phyloP scores from a whole-genome alignment of 306 rosid species.

The Phaseolus lunatus region DNA sequence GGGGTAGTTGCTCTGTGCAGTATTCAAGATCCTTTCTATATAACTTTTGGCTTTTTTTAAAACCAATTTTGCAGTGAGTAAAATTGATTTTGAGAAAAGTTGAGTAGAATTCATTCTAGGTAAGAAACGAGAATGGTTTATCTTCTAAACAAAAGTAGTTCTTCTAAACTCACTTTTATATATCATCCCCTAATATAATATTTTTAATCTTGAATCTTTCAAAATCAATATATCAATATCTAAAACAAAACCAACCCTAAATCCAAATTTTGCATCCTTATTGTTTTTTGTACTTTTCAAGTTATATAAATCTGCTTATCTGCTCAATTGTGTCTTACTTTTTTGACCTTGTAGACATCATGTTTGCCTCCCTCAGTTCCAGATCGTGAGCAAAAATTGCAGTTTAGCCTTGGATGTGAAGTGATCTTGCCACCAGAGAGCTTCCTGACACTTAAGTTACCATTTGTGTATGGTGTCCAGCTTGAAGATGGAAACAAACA shows the following conservation, averaged over 20 bases:
- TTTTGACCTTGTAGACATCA: constrained; percentile 66
- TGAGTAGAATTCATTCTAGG: not conserved
- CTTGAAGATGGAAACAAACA: constrained; percentile 71
- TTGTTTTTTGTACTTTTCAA: constrained; percentile 34
- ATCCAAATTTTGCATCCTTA: constrained; percentile 14
- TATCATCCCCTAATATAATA: not conserved
- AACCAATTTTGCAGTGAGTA: not conserved
- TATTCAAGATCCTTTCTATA: not conserved
- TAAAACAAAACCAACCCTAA: not conserved
- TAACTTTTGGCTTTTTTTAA: not conserved
- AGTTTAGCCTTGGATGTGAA: constrained; percentile 76
- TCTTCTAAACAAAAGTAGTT: not conserved
- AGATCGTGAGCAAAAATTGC: constrained; percentile 74
- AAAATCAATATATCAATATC: not conserved
- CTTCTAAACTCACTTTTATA: not conserved
- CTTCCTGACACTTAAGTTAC: constrained; percentile 83
- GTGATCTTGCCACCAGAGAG: constrained; percentile 91
- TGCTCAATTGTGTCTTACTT: not conserved
- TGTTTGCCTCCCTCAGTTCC: constrained; percentile 71
- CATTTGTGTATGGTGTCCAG: constrained; percentile 84
- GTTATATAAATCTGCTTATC: constrained; percentile 5
- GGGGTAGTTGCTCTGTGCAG: not conserved
- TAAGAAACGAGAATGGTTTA: not conserved
- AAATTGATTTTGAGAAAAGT: not conserved
- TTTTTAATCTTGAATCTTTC: not conserved